phyloP scores from a whole-genome alignment of 352 stramenopile species.

The Globisporangium canariense region DNA sequence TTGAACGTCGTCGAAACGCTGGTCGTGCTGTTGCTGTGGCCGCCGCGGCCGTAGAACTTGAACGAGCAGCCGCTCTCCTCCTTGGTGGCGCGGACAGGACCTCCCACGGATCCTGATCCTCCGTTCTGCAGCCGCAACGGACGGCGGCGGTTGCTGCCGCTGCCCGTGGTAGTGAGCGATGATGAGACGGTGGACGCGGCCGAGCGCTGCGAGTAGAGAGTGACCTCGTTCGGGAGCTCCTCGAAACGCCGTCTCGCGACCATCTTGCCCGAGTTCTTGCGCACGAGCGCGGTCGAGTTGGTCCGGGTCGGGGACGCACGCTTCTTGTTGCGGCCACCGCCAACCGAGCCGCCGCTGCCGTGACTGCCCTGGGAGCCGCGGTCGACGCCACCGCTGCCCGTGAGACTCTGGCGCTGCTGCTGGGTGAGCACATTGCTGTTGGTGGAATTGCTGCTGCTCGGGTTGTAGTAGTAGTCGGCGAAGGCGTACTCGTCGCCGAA shows the following conservation, averaged over 20 bases:
- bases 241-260: conserved; percentile 27
- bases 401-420: not conserved
- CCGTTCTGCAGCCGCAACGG: conserved; percentile 13
- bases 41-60: conserved; percentile 59
- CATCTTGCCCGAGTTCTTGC: conserved; percentile 54
- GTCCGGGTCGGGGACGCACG: conserved; percentile 1
- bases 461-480: conserved; percentile 29
- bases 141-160: not conserved
- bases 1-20: conserved; percentile 21
- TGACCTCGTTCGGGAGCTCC: conserved; percentile 26
- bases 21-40: conserved; percentile 26
- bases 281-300: conserved; percentile 34
- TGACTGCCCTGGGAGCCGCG: conserved; percentile 13
- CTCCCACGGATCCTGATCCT: not conserved
- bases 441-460: conserved; percentile 4
- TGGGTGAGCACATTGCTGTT: conserved; percentile 3
- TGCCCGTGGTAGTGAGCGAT: not conserved
- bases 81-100: conserved; percentile 7
- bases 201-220: conserved; percentile 25
- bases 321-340: conserved; percentile 6
- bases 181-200: conserved; percentile 6
- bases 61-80: conserved; percentile 43
- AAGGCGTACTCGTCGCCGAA: conserved; percentile 34
- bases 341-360: conserved; percentile 7
- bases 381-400: not conserved